A percentile compares a stretch with the other conserved stretches of the same genome.
Conservation (phyloP, 768 basidiomycete genomes). For the Boletellus sp. region DNA sequence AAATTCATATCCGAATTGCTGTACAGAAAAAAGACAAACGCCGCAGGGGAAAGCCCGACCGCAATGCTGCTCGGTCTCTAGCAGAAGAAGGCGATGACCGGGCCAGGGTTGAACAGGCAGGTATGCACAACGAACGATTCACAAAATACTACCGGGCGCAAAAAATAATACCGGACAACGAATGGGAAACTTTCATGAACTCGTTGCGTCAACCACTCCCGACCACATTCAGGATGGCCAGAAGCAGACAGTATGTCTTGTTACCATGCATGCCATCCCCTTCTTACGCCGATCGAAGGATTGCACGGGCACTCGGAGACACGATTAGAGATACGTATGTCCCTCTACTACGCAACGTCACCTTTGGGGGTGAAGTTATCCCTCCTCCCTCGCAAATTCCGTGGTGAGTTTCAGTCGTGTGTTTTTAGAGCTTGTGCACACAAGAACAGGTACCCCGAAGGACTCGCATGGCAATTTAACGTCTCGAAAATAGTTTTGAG, state of each 20-base stretch:
- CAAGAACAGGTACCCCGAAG: constrained; percentile 77
- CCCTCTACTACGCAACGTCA: constrained; percentile 65
- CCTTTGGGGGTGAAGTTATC: constrained; percentile 71
- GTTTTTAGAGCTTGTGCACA: background rate
- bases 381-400: constrained; percentile 80
- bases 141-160: constrained; percentile 72
- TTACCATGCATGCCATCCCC: background rate
- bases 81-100: constrained; percentile 39
- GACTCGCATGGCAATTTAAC: constrained; percentile 96
- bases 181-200: constrained; percentile 75
- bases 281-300: constrained; percentile 38
- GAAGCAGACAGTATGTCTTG: constrained; percentile 70
- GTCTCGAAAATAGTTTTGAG: constrained; percentile 85
- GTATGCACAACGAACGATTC: constrained; percentile 72
- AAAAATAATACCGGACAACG: constrained; percentile 66
- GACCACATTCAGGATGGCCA: constrained; percentile 91
- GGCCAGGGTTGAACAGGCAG: constrained; percentile 51
- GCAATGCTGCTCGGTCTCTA: constrained; percentile 4
- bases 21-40: constrained; percentile 20
- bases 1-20: background rate
- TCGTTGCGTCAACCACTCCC: constrained; percentile 71
- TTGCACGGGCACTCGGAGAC: constrained; percentile 70
- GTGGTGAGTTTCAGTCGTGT: constrained; percentile 51
- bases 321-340: constrained; percentile 77
- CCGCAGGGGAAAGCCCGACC: constrained; percentile 7